Conservation (phyloP, 345 rosid genomes). For the Ceriops tagal region DNA sequence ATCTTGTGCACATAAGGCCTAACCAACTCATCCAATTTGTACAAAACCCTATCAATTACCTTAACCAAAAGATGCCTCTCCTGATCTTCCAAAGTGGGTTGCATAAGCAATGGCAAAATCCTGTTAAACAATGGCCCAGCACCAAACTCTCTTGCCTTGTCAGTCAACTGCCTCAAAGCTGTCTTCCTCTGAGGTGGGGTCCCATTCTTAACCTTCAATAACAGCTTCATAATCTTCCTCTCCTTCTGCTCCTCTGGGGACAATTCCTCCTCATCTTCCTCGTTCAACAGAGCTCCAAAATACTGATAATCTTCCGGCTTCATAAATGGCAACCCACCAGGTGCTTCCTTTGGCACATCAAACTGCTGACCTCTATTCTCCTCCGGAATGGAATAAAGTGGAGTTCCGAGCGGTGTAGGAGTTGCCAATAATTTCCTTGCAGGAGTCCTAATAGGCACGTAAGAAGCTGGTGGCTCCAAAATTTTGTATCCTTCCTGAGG, state of each 20-base stretch:
- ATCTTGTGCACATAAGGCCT: conserved; percentile 96
- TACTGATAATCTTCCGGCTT: conserved; percentile 98
- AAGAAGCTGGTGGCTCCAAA: conserved; percentile 90
- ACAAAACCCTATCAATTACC: conserved; percentile 91
- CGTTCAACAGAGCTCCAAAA: conserved; percentile 78
- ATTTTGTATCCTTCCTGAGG: conserved; percentile 91
- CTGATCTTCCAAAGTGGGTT: conserved; percentile 95
- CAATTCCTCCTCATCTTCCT: conserved; percentile 90
- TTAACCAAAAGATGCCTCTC: conserved; percentile 98
- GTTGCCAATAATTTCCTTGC: conserved; percentile 84
- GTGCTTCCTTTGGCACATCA: conserved; percentile 88
- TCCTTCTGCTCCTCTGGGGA: conserved; percentile 93
- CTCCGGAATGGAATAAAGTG: conserved; percentile 74
- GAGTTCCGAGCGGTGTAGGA: conserved; percentile 92
- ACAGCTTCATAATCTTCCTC: conserved; percentile 92
- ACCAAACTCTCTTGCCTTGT: conserved; percentile 96
- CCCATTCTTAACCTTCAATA: conserved; percentile 96
- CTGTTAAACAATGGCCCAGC: conserved; percentile 91
- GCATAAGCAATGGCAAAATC: conserved; percentile 94
- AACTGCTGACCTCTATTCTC: conserved; percentile 95
- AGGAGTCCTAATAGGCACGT: conserved; percentile 92
- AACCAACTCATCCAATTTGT: conserved; percentile 94
- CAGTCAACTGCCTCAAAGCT: conserved; percentile 92
- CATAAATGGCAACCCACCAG: conserved; percentile 90
- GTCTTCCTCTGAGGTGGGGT: conserved; percentile 98